phyloP scores from a whole-genome alignment of 176 grass and related monocot species.

The Phoenix roebelenii region DNA sequence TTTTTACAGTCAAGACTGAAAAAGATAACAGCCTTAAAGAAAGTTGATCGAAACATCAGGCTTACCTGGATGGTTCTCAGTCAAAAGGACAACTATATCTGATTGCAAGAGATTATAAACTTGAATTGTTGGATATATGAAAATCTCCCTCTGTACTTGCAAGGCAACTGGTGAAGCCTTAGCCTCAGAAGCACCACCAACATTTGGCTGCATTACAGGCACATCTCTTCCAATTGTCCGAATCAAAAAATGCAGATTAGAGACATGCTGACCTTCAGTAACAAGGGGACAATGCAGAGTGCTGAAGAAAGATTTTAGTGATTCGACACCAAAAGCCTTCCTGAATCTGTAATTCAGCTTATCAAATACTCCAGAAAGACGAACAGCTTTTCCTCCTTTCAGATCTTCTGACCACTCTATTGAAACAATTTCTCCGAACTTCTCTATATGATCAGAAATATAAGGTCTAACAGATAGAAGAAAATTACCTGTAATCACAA shows the following conservation, averaged over 20 bases:
- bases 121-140: constrained; percentile 73
- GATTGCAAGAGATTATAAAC: constrained; percentile 80
- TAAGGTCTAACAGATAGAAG: constrained; percentile 70
- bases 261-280: constrained; percentile 34
- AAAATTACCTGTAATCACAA: constrained; percentile 57
- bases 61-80: constrained; percentile 44
- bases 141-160: constrained; percentile 69
- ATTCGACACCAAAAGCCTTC: constrained; percentile 48
- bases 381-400: constrained; percentile 43
- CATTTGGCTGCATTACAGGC: constrained; percentile 41
- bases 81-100: constrained; percentile 51
- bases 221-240: constrained; percentile 68
- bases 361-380: constrained; percentile 57
- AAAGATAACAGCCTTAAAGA: no score
- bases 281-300: constrained; percentile 57
- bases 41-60: no score
- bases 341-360: constrained; percentile 71
- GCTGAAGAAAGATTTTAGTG: constrained; percentile 70
- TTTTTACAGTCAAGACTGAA: no score
- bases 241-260: constrained; percentile 65
- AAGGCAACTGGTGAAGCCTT: constrained; percentile 30
- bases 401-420: constrained; percentile 74
- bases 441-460: constrained; percentile 33
- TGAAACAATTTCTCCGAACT: constrained; percentile 22
- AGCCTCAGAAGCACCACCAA: constrained; percentile 29